A percentile compares a stretch with the other conserved stretches of the same genome.
Conservation (phyloP, 73 alveolate genomes). For the Symbiodinium pilosum region DNA sequence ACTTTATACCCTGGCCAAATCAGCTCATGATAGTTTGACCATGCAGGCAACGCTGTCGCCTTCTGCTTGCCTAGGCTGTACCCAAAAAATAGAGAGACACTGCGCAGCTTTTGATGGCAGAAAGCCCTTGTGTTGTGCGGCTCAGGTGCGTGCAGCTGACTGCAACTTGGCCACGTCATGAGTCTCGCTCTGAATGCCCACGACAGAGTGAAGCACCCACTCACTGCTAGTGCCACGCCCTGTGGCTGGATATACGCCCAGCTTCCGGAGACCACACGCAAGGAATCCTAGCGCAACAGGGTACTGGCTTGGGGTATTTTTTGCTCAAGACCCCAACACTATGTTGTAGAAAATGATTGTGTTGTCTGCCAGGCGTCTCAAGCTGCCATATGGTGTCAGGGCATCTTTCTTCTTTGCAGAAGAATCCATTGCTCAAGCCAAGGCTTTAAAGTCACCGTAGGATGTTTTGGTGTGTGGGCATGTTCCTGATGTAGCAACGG, state of each 20-base stretch:
- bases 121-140: neutral
- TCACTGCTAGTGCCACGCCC: neutral
- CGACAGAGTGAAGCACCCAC: neutral
- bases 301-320: too few species aligned
- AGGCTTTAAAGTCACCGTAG: too few species aligned
- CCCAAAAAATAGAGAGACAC: neutral
- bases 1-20: neutral
- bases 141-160: neutral
- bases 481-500: too few species aligned
- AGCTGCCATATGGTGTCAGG: too few species aligned
- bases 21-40: neutral
- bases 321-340: too few species aligned
- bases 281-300: neutral
- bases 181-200: neutral
- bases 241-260: neutral
- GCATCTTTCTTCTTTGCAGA: too few species aligned
- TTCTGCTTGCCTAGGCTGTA: neutral
- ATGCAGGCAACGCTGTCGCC: neutral
- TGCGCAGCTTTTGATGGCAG: neutral
- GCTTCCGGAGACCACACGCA: neutral
- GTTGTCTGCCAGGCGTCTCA: too few species aligned
- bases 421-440: too few species aligned
- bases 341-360: too few species aligned
- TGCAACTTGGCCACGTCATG: neutral
- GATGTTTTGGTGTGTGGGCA: too few species aligned